Conservation (phyloP, 2,329 filamentous ascomycete genomes). For the Microsporum audouinii region DNA sequence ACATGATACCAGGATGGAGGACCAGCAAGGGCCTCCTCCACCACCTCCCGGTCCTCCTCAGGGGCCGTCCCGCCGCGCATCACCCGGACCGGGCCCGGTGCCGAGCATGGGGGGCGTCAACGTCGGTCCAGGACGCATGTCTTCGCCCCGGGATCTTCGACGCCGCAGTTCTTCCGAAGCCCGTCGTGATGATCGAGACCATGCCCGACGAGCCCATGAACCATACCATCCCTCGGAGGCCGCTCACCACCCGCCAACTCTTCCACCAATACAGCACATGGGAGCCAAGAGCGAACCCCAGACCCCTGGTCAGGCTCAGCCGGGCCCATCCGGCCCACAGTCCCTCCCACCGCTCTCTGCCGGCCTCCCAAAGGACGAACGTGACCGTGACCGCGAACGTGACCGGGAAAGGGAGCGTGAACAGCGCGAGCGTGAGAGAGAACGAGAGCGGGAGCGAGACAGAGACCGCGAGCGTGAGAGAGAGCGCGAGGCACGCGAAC, state of each 20-base stretch:
- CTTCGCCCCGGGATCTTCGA: constrained; percentile 57
- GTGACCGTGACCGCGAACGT: constrained; percentile 14
- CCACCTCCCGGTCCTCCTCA: background rate
- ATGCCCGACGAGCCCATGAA: constrained; percentile 61
- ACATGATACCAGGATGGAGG: constrained; percentile 25
- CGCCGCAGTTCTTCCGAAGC: constrained; percentile 68
- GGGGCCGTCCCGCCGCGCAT: constrained; percentile 31
- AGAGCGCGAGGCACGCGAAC: background rate
- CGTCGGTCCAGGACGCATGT: constrained; percentile 42
- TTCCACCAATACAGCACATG: constrained; percentile 40
- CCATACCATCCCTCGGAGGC: constrained; percentile 87
- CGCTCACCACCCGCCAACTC: constrained; percentile 66
- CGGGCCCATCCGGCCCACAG: constrained; percentile 32
- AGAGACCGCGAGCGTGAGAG: background rate
- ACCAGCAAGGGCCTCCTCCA: constrained; percentile 37
- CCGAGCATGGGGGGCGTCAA: constrained; percentile 37
- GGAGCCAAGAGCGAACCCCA: constrained; percentile 40
- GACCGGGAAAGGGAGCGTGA: background rate
- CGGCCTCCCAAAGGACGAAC: constrained; percentile 43
- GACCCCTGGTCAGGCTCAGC: background rate
- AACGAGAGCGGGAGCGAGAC: background rate
- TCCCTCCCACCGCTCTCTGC: background rate
- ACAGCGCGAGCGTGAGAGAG: background rate
- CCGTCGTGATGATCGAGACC: constrained; percentile 42
- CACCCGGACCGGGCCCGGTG: background rate